Evolutionary conservation across 2,329 filamentous ascomycete genomes (phyloP), one percentile per base, ranked within the genome.

Genomic region (Emmonsiellopsis sp.): DNA sequence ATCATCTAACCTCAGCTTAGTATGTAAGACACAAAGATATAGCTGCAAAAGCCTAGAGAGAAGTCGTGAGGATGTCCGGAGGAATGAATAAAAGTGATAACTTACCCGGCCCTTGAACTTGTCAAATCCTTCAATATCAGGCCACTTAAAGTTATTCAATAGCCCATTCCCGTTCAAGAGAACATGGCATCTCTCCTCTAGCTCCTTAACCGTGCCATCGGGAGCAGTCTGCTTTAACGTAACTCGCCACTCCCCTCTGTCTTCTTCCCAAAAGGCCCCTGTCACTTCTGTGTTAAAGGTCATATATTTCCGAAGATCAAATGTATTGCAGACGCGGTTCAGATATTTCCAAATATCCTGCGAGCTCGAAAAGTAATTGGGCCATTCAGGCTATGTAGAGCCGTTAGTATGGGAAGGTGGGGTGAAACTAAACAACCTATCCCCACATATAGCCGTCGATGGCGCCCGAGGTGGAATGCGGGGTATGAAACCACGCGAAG

Each of bases 231-330:
- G 68, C n/a, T 66, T 65, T 5, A 79, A 62, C 40, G 71, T 75
- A 10, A 80, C 71, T 7, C 66, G 70, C 77, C 77, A 80, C 56
- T 75, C 67, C 4, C 75, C 77, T 3, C 61, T 62, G 1, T 74
- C 67, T 17, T 78, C 75, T 49, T 76, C 65, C 77, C 76, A 80
- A 49, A 73, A 71, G 17, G 72, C 71, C 3, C 72, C 71, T 0
- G 70, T 62, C 10, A 78, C 70, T 57, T 76, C 68, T 7, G 72
- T 75, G 53, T 75, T 72, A 65, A 79, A 78, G 2, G 63, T 74
- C 74, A 79, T 79, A 61, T 77, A 77, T 56, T 78, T 77, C 43
- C 72, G 68, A 3, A 79, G 65, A 43, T 71, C 74, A 53, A 77
- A 78, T 0, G 68, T 70, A 4, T 77, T 65, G 57, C 72, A 74